Evolutionary conservation across 1,284 basidiomycete genomes (phyloP).

Genomic region (Trametes pubescens): DNA sequence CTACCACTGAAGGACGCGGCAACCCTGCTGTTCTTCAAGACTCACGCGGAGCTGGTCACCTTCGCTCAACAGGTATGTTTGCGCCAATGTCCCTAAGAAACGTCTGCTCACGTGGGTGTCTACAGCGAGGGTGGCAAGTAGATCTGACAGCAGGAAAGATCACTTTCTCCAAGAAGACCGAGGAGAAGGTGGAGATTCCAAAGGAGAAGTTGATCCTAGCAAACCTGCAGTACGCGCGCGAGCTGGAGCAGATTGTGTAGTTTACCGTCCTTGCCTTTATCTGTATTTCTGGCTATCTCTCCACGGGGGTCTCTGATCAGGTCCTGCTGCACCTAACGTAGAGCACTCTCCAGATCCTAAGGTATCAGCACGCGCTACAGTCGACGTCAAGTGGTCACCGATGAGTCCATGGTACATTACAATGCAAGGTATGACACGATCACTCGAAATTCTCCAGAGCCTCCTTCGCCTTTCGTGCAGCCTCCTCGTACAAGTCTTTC

Average conservation of each 20-base stretch:
- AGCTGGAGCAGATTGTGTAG: slow-evolving; percentile 90
- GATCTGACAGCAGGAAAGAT: slow-evolving; percentile 67
- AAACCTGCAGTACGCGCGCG: slow-evolving; percentile 81
- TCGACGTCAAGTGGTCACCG: slow-evolving; percentile 21
- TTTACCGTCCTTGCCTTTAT: slow-evolving; percentile 31
- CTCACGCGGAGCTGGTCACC: slow-evolving; percentile 74
- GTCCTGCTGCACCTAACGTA: not conserved
- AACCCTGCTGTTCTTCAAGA: slow-evolving; percentile 88
- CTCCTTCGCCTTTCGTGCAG: slow-evolving; percentile 90
- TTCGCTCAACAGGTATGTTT: slow-evolving; percentile 78
- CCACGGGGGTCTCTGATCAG: not conserved
- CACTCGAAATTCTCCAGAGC: slow-evolving; percentile 91
- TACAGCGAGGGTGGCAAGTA: slow-evolving; percentile 78
- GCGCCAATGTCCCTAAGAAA: not conserved
- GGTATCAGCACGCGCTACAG: not conserved
- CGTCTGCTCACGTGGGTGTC: slow-evolving; percentile 15
- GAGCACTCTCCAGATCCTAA: not conserved
- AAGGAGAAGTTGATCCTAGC: slow-evolving; percentile 82
- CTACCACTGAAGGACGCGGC: slow-evolving; percentile 89
- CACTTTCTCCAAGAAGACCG: slow-evolving; percentile 72
- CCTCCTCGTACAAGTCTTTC: slow-evolving; percentile 84
- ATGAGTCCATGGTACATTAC: slow-evolving; percentile 33
- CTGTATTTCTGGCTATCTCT: slow-evolving; percentile 22
- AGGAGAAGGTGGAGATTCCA: slow-evolving; percentile 83
- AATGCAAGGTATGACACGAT: slow-evolving; percentile 36